A percentile compares a stretch with the other conserved stretches of the same genome.
phyloP scores from a whole-genome alignment of 176 grass and related monocot species.

The Cocos nucifera region DNA sequence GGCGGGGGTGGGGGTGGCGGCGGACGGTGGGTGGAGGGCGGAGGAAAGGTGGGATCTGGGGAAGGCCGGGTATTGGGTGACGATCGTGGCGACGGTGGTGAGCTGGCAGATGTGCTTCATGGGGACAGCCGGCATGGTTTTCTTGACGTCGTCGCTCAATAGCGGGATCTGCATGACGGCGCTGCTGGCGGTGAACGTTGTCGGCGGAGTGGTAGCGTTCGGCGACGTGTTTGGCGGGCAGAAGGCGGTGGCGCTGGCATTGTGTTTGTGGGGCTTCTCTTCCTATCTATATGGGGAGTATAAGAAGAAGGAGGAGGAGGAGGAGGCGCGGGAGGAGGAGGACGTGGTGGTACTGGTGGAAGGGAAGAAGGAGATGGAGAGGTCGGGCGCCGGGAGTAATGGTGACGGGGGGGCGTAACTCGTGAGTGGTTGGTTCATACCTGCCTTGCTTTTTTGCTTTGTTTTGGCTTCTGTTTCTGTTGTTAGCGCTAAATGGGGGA shows the following conservation, averaged over 20 bases:
- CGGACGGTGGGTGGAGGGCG: slow-evolving; percentile 28
- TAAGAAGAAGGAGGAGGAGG: slow-evolving; percentile 22
- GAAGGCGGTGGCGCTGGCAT: slow-evolving; percentile 57
- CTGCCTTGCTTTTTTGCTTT: too few relatives aligned
- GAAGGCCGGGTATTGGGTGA: slow-evolving; percentile 43
- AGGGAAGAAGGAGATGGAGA: neutral
- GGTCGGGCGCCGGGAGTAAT: too few relatives aligned
- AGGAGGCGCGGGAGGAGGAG: slow-evolving; percentile 2
- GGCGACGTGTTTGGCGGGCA: slow-evolving; percentile 55
- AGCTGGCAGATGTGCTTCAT: slow-evolving; percentile 96
- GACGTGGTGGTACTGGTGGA: slow-evolving; percentile 17
- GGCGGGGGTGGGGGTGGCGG: slow-evolving; percentile 40
- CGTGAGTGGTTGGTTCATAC: too few relatives aligned
- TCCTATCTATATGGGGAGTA: slow-evolving; percentile 81
- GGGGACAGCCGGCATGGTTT: slow-evolving; percentile 82
- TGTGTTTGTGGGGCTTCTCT: slow-evolving; percentile 86
- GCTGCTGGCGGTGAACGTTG: slow-evolving; percentile 66
- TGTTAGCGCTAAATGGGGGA: too few relatives aligned
- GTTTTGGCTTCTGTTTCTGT: too few relatives aligned
- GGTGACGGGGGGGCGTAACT: too few relatives aligned
- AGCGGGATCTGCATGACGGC: slow-evolving; percentile 95
- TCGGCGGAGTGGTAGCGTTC: slow-evolving; percentile 65
- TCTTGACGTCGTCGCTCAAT: slow-evolving; percentile 78
- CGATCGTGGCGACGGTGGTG: slow-evolving; percentile 38
- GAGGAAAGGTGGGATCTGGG: slow-evolving; percentile 47